A percentile compares a stretch with the other conserved stretches of the same genome.
Conservation (phyloP, 305 asterid genomes). For the Fraxinus baroniana region DNA sequence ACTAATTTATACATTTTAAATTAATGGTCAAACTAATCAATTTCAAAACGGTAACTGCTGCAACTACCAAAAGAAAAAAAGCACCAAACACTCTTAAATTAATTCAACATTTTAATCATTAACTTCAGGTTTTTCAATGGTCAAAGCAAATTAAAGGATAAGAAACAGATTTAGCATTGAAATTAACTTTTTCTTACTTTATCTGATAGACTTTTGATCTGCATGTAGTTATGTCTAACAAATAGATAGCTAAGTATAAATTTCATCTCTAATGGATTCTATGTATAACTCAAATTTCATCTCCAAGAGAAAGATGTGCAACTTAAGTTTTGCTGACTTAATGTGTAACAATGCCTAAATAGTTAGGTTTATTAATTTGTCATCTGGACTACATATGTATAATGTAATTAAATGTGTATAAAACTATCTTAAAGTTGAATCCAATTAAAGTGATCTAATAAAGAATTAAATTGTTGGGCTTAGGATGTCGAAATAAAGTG, state of each 20-base stretch:
- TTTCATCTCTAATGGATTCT: too few relatives aligned
- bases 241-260: too few relatives aligned
- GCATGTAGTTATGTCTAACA: neutral
- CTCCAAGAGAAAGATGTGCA: neutral
- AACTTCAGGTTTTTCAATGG: neutral
- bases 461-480: too few relatives aligned
- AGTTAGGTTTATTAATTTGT: too few relatives aligned
- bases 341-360: neutral
- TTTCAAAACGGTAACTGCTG: constrained; percentile 4
- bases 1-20: neutral
- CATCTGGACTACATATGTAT: too few relatives aligned
- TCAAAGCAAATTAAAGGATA: neutral
- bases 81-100: neutral
- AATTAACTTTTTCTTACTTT: neutral
- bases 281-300: neutral
- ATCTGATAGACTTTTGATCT: neutral
- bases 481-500: too few relatives aligned
- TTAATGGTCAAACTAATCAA: constrained; percentile 26
- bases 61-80: constrained; percentile 8
- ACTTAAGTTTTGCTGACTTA: neutral
- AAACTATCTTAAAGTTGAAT: too few relatives aligned
- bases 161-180: neutral
- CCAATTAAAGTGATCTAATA: too few relatives aligned
- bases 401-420: too few relatives aligned
- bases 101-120: neutral